A percentile compares a stretch with the other conserved stretches of the same genome.
These are phyloP conservation scores for Syncephalastrum contaminatum DNA, from an alignment of 371 early-diverging fungal species.

Conservation along the genomic window DNA sequence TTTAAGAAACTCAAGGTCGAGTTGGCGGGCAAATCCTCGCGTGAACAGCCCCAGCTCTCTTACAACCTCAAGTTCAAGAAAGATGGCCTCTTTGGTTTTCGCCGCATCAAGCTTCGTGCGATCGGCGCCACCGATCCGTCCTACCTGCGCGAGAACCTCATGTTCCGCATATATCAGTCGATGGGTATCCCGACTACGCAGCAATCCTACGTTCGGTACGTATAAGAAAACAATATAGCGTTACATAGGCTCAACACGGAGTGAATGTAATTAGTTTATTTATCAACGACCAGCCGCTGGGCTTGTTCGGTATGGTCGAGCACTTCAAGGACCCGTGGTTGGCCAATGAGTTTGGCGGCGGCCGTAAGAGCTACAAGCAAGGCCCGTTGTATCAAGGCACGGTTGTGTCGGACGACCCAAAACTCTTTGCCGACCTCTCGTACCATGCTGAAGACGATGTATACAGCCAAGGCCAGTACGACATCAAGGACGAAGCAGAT, in stretches of 20 bases:
- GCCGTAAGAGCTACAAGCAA: slow-evolving; percentile 3
- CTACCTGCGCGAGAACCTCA: slow-evolving; percentile 34
- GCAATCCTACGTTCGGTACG: slow-evolving; percentile 22
- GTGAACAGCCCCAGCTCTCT: slow-evolving; percentile 25
- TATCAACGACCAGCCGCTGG: slow-evolving; percentile 17
- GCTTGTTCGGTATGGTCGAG: slow-evolving; percentile 21
- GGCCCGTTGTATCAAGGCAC: slow-evolving; percentile 23
- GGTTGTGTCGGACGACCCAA: background rate
- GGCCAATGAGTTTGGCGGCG: slow-evolving; percentile 12
- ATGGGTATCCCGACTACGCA: slow-evolving; percentile 25
- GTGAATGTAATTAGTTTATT: slow-evolving; percentile 12
- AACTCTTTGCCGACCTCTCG: slow-evolving; percentile 9
- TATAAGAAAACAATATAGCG: too few species aligned
- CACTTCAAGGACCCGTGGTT: slow-evolving; percentile 20
- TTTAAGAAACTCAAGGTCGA: slow-evolving; percentile 22
- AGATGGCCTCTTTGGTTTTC: slow-evolving; percentile 19
- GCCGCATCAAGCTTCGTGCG: slow-evolving; percentile 31
- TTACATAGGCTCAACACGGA: too few species aligned
- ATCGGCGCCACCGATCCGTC: slow-evolving; percentile 31
- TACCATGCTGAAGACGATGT: slow-evolving; percentile 22
- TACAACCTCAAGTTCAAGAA: slow-evolving; percentile 34
- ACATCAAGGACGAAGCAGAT: slow-evolving; percentile 8
- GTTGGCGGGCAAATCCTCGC: slow-evolving; percentile 34
- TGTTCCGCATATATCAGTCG: slow-evolving; percentile 24
- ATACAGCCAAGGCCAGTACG: slow-evolving; percentile 9